Percentiles rank a stretch among this genome's conserved stretches.
These are phyloP conservation scores for Rhodotorula sp. DNA, from an alignment of 1,284 basidiomycete genomes.

Conservation along the genomic window DNA sequence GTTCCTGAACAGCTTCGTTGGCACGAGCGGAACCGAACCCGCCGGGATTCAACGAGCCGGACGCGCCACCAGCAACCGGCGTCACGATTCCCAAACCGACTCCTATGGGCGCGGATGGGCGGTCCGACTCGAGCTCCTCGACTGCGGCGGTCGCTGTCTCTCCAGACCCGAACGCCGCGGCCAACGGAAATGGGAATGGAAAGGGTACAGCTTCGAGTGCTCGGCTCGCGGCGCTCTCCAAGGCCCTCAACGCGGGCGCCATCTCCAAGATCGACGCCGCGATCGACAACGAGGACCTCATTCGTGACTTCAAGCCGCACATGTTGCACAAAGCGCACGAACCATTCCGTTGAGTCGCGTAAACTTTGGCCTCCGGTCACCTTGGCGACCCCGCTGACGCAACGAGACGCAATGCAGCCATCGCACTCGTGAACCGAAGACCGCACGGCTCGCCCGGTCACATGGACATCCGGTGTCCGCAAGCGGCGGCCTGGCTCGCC, in stretches of 20 bases:
- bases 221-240: constrained; percentile 39
- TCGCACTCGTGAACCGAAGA: constrained; percentile 68
- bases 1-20: not conserved
- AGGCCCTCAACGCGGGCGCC: constrained; percentile 51
- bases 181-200: constrained; percentile 13
- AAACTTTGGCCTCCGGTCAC: not conserved
- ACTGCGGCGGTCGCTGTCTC: not conserved
- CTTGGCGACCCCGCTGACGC: constrained; percentile 33
- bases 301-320: constrained; percentile 58
- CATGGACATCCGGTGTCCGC: constrained; percentile 63
- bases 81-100: not conserved
- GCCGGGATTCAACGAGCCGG: constrained; percentile 6
- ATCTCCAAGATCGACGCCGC: constrained; percentile 54
- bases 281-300: constrained; percentile 54
- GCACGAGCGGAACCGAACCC: constrained; percentile 1
- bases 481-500: constrained; percentile 73
- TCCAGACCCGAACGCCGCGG: not conserved
- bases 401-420: constrained; percentile 54
- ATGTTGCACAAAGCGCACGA: constrained; percentile 61
- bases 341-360: constrained; percentile 43
- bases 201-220: constrained; percentile 27
- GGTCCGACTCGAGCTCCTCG: not conserved
- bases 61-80: not conserved
- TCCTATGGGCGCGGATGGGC: not conserved
- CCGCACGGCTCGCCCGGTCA: constrained; percentile 64